phyloP scores from a whole-genome alignment of 164 flowering plant species.

The Magnolia changhungtana region DNA sequence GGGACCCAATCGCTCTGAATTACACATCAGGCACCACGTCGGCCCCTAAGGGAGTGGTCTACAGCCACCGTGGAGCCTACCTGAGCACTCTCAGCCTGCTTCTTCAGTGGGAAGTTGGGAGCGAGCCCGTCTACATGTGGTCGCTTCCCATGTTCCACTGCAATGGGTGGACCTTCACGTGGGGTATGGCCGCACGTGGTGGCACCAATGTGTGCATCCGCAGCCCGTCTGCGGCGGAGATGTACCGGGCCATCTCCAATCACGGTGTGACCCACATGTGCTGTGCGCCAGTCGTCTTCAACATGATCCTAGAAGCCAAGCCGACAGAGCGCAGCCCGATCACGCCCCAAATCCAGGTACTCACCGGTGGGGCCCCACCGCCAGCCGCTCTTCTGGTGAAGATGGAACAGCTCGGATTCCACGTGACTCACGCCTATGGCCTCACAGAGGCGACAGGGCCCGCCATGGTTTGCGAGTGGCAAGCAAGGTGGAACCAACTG shows the following conservation, averaged over 20 bases:
- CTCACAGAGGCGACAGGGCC: conserved; percentile 89
- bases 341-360: conserved; percentile 36
- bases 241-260: conserved; percentile 44
- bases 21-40: conserved; percentile 94
- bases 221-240: conserved; percentile 49
- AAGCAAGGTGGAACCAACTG: conserved; percentile 27
- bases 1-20: conserved; percentile 72
- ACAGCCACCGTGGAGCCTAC: conserved; percentile 81
- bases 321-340: conserved; percentile 28
- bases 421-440: conserved; percentile 77
- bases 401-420: conserved; percentile 68
- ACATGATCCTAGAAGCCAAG: conserved; percentile 52
- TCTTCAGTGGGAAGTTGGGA: conserved; percentile 70
- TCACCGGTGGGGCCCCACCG: conserved; percentile 91
- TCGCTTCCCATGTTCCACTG: conserved; percentile 95
- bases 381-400: conserved; percentile 57
- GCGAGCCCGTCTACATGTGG: conserved; percentile 76
- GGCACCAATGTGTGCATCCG: conserved; percentile 91
- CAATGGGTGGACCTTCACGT: conserved; percentile 94
- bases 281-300: conserved; percentile 75
- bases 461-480: conserved; percentile 83
- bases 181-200: conserved; percentile 91
- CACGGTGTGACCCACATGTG: conserved; percentile 90
- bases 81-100: conserved; percentile 63
- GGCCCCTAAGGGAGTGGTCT: conserved; percentile 82